Evolutionary conservation across 805 yeast species (phyloP), one percentile per base, ranked within the genome.

Genomic region (Allodekkera sacchari): DNA sequence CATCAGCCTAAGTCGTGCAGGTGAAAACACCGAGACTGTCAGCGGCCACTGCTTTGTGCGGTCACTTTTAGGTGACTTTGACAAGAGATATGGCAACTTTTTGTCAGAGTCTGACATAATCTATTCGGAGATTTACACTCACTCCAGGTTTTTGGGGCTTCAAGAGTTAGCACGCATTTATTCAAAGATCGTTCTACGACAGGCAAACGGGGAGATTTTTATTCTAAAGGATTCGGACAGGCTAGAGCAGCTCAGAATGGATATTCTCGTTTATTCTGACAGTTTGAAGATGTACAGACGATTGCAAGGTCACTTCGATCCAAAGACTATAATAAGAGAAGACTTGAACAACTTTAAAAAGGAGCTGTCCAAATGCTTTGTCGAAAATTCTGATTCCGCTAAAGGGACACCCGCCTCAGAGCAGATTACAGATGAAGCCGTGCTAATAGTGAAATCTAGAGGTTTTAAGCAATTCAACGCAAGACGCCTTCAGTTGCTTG

Each of bases 391-490:
- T 8, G 8, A 20, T 9, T 8, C 10, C 3, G 7, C 6, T 14
- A 18, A 7, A n/a, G 10, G 8, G n/a, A 7, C 20, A n/a, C 10
- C 10, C 6, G 9, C 12, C 12, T 11, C 17, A 27, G 7, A 21
- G 5, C 23, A n/a, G 9, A 12, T 3, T 12, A 13, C 22, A 4
- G 26, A 8, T 15, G 37, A 30, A n/a, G 37, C 36, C 22, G 14
- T 37, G 14, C 12, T 18, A 7, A 27, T 44, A 3, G 46, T 50
- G 14, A 39, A 37, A 15, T 47, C 55, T 10, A 17, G 24, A 4
- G 33, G 39, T 8, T 51, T 51, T 27, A 40, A 36, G 15, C 15
- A 30, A 9, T 51, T 50, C 35, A 44, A 48, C 28, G 35, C 45
- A 16, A 36, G 33, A 19, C 41, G 56, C 35, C 33, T 48, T 27